Conservation (phyloP, 306 rosid species). For the Dalbergia cultrata region DNA sequence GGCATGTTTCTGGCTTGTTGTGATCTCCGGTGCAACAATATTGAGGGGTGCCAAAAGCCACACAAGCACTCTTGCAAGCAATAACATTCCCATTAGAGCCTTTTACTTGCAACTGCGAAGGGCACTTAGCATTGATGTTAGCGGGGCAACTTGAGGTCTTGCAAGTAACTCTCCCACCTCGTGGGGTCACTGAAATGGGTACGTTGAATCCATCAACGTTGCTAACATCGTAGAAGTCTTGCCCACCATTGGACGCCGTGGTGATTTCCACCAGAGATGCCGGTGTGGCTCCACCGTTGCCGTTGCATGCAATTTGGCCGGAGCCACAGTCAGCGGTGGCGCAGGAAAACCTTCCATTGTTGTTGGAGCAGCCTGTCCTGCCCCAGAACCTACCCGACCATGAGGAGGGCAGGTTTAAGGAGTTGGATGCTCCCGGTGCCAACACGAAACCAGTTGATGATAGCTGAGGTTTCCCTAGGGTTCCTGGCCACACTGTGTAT, state of each 20-base stretch:
- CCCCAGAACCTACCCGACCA: slow-evolving; percentile 90
- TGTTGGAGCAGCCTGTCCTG: slow-evolving; percentile 66
- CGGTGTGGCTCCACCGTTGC: slow-evolving; percentile 47
- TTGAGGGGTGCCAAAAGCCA: slow-evolving; percentile 57
- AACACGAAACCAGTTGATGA: slow-evolving; percentile 65
- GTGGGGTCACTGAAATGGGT: slow-evolving; percentile 67
- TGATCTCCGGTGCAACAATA: slow-evolving; percentile 76
- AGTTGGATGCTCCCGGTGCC: slow-evolving; percentile 49
- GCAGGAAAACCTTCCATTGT: slow-evolving; percentile 72
- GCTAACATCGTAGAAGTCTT: slow-evolving; percentile 76
- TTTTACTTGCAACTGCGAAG: slow-evolving; percentile 60
- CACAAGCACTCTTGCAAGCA: slow-evolving; percentile 70
- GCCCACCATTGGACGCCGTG: slow-evolving; percentile 53
- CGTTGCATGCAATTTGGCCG: slow-evolving; percentile 61
- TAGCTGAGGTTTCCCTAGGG: slow-evolving; percentile 58
- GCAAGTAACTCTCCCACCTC: slow-evolving; percentile 63
- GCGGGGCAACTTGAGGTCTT: slow-evolving; percentile 62
- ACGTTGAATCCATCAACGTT: slow-evolving; percentile 44
- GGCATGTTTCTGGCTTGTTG: not conserved
- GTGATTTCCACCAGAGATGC: slow-evolving; percentile 74
- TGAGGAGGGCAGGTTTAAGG: slow-evolving; percentile 43
- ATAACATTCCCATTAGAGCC: slow-evolving; percentile 61
- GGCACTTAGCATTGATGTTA: slow-evolving; percentile 72
- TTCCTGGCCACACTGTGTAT: slow-evolving; percentile 71
- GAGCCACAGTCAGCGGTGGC: slow-evolving; percentile 77